phyloP scores from a whole-genome alignment of 352 stramenopile species.

The Thraustotheca clavata region DNA sequence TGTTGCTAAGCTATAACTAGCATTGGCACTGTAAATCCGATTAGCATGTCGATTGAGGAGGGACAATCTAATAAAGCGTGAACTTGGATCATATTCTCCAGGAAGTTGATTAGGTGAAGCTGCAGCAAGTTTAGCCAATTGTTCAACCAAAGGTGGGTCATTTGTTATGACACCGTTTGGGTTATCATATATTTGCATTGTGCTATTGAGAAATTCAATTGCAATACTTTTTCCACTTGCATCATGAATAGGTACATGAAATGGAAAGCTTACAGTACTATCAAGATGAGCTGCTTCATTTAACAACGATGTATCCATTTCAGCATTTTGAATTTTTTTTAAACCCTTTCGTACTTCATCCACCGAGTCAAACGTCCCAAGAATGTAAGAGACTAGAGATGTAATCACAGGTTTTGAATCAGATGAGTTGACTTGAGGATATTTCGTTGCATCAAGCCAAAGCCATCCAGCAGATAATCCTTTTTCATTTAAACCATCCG shows the following conservation, averaged over 20 bases:
- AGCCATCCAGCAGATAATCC: conserved; percentile 45
- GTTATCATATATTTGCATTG: conserved; percentile 48
- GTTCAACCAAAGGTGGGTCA: conserved; percentile 33
- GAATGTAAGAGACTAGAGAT: conserved; percentile 48
- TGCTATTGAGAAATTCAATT: conserved; percentile 55
- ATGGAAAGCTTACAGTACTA: conserved; percentile 28
- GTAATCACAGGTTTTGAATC: conserved; percentile 35
- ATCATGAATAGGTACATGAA: conserved; percentile 61
- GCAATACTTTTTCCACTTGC: conserved; percentile 48
- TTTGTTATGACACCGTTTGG: conserved; percentile 58
- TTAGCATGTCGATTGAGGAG: conserved; percentile 41
- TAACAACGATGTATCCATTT: conserved; percentile 31
- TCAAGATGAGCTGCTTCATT: conserved; percentile 24
- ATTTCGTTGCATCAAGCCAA: conserved; percentile 38
- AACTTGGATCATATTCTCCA: conserved; percentile 38
- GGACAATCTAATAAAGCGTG: conserved; percentile 54
- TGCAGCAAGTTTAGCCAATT: conserved; percentile 30
- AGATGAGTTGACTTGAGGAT: conserved; percentile 30
- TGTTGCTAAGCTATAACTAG: background rate
- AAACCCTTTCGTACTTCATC: conserved; percentile 45
- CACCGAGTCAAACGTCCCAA: conserved; percentile 57
- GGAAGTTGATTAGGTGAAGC: conserved; percentile 28
- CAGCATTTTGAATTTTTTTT: conserved; percentile 39
- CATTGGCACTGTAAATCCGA: background rate
- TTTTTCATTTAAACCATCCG: conserved; percentile 44